These are phyloP conservation scores for Xerocomus amazonicus DNA, from an alignment of 1,284 basidiomycete genomes.

Conservation along the genomic window DNA sequence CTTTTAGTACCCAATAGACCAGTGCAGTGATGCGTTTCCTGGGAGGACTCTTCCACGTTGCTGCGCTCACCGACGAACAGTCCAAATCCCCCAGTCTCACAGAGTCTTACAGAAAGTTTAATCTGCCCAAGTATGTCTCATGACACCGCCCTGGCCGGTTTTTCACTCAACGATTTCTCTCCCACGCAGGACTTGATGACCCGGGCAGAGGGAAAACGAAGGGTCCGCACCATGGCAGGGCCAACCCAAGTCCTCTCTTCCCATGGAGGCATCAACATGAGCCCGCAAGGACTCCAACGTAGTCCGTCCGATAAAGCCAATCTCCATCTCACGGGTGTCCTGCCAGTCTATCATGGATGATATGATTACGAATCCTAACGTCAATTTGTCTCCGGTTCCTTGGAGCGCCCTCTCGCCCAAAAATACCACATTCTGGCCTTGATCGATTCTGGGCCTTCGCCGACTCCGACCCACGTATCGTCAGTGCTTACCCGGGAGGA, in stretches of 20 bases:
- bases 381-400: conserved; percentile 6
- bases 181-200: neutral
- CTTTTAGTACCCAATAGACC: neutral
- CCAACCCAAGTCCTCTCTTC: neutral
- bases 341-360: conserved; percentile 4
- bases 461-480: neutral
- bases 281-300: neutral
- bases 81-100: neutral
- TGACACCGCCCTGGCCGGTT: neutral
- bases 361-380: conserved; percentile 1
- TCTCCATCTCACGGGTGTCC: too few relatives aligned
- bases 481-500: neutral
- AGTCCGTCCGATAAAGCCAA: too few relatives aligned
- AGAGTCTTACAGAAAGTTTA: neutral
- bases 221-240: neutral
- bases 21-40: neutral
- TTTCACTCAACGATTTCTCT: neutral
- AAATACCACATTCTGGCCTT: neutral
- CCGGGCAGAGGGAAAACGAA: neutral
- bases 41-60: neutral
- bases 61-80: neutral
- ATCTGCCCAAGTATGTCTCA: neutral
- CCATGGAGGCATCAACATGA: neutral
- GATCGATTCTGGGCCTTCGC: too few relatives aligned
- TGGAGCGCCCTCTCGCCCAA: neutral